A percentile compares a stretch with the other conserved stretches of the same genome.
Conservation (phyloP, 2,329 filamentous ascomycete genomes). For the Alternaria brassicae region DNA sequence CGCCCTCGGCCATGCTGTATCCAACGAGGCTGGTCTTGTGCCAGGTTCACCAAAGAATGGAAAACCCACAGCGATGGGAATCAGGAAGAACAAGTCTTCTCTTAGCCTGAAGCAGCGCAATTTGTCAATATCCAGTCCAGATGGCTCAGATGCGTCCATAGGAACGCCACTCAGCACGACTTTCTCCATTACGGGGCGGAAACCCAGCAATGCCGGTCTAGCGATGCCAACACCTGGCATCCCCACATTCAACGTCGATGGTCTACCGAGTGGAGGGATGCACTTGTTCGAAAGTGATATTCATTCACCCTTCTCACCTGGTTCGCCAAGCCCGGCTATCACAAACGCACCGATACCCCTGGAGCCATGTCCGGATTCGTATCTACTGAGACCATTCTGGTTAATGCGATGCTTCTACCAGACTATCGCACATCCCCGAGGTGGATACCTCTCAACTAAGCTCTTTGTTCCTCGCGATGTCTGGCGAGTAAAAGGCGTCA, state of each 20-base stretch:
- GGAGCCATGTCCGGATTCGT: constrained; percentile 89
- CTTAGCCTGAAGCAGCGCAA: constrained; percentile 77
- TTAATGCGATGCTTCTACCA: constrained; percentile 94
- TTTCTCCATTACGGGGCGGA: constrained; percentile 61
- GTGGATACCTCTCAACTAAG: constrained; percentile 89
- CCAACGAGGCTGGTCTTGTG: constrained; percentile 52
- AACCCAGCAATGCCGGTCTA: constrained; percentile 64
- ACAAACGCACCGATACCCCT: constrained; percentile 76
- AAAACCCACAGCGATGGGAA: constrained; percentile 39
- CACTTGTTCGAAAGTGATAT: constrained; percentile 86
- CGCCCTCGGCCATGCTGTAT: constrained; percentile 49
- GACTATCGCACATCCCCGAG: constrained; percentile 87
- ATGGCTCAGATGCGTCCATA: constrained; percentile 71
- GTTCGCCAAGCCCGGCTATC: constrained; percentile 69
- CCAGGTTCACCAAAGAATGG: constrained; percentile 47
- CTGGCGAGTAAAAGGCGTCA: constrained; percentile 93
- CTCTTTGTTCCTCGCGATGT: constrained; percentile 92
- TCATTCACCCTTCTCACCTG: constrained; percentile 69
- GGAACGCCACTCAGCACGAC: constrained; percentile 75
- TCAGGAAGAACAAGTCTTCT: constrained; percentile 61
- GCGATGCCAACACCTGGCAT: constrained; percentile 73
- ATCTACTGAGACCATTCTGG: constrained; percentile 94
- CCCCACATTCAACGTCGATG: constrained; percentile 65
- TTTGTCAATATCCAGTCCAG: constrained; percentile 68
- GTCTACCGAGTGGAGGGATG: constrained; percentile 70